Percentiles rank a stretch among this genome's conserved stretches.
Evolutionary conservation across 805 yeast genomes (phyloP).

Genomic region (Novakomyces olei): DNA sequence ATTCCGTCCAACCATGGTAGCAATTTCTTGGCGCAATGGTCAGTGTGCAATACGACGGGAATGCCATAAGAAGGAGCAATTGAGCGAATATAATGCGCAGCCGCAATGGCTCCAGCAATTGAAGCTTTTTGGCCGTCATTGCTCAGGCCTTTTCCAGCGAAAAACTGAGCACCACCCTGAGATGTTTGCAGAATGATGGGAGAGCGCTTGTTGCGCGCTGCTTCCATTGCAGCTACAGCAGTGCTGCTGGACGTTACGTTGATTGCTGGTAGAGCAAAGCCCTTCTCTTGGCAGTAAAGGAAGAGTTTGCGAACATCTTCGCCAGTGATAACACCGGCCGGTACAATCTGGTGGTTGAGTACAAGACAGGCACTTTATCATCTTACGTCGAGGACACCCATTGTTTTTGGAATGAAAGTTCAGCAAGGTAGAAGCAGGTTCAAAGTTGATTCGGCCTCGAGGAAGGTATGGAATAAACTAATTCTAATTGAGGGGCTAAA

Average conservation of each 20-base stretch:
- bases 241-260: slow-evolving; percentile 96
- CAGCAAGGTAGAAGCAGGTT: too few species aligned
- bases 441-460: too few species aligned
- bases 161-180: slow-evolving; percentile 99
- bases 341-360: slow-evolving; percentile 1
- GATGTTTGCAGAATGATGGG: slow-evolving; percentile 95
- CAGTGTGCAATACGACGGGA: slow-evolving; percentile 93
- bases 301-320: slow-evolving; percentile 69
- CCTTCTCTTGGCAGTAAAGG: slow-evolving; percentile 78
- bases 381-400: not conserved
- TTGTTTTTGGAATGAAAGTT: too few species aligned
- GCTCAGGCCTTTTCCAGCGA: slow-evolving; percentile 96
- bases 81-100: slow-evolving; percentile 91
- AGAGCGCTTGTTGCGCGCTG: slow-evolving; percentile 81
- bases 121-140: slow-evolving; percentile 88
- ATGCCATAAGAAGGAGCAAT: slow-evolving; percentile 91
- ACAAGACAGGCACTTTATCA: not conserved
- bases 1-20: slow-evolving; percentile 98
- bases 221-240: slow-evolving; percentile 88
- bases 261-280: slow-evolving; percentile 94
- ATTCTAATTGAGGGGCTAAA: too few species aligned
- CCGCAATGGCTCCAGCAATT: slow-evolving; percentile 85
- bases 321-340: slow-evolving; percentile 84
- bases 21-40: slow-evolving; percentile 96
- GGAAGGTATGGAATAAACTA: too few species aligned